Conservation (phyloP, 495 filamentous ascomycete genomes). For the Penicillium argentinense region DNA sequence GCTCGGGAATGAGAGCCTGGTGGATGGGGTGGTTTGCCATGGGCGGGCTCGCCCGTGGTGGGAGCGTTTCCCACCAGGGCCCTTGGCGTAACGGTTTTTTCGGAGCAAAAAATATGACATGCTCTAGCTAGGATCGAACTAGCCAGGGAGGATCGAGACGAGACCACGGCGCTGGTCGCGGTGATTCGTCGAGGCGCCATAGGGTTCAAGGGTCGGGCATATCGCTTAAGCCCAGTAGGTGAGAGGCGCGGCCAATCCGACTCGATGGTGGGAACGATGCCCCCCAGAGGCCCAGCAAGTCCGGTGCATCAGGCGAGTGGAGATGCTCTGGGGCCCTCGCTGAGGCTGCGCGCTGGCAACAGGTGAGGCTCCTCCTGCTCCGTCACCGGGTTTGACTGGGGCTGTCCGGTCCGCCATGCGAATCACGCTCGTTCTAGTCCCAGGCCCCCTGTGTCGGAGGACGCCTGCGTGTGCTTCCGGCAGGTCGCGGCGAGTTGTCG, state of each 20-base stretch:
- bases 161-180: constrained; percentile 7
- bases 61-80: constrained; percentile 19
- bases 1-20: constrained; percentile 12
- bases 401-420: neutral
- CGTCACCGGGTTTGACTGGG: too few relatives aligned
- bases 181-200: constrained; percentile 21
- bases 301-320: constrained; percentile 37
- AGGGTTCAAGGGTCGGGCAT: constrained; percentile 23
- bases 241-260: constrained; percentile 13
- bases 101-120: constrained; percentile 24
- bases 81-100: constrained; percentile 44
- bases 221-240: constrained; percentile 22
- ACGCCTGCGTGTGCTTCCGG: too few relatives aligned
- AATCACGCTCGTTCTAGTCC: too few relatives aligned
- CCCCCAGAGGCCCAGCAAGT: constrained; percentile 9
- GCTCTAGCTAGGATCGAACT: constrained; percentile 24
- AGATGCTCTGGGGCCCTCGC: constrained; percentile 3
- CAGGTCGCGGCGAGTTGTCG: too few relatives aligned
- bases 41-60: constrained; percentile 39
- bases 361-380: constrained; percentile 24
- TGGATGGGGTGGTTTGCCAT: constrained; percentile 28
- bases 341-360: too few relatives aligned
- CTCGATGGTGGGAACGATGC: neutral
- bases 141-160: constrained; percentile 20
- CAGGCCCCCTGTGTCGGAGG: too few relatives aligned